Evolutionary conservation across 805 yeast species (phyloP).

Genomic region (Metschnikowia gelsemii): DNA sequence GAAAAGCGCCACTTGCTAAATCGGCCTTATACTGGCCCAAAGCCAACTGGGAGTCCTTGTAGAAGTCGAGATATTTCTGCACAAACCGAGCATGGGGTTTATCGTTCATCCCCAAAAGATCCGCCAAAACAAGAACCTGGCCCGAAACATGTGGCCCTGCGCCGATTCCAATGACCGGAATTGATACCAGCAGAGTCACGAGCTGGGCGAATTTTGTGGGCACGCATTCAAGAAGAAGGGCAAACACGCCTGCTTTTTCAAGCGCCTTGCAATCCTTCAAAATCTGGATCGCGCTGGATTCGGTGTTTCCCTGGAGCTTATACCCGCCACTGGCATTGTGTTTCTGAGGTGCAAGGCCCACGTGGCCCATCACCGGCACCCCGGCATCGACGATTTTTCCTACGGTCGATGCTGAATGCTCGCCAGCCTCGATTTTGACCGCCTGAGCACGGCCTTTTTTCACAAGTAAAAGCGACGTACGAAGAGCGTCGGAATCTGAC

Average conservation of each 20-base stretch:
- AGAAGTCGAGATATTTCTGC: constrained; percentile 59
- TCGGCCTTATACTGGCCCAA: constrained; percentile 57
- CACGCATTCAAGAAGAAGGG: constrained; percentile 79
- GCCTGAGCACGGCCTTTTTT: constrained; percentile 61
- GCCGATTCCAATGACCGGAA: constrained; percentile 95
- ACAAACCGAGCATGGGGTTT: constrained; percentile 60
- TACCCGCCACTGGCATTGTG: constrained; percentile 80
- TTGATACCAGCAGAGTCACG: constrained; percentile 55
- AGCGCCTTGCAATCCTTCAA: constrained; percentile 66
- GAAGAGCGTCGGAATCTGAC: constrained; percentile 60
- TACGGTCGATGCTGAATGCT: constrained; percentile 52
- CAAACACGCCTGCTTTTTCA: constrained; percentile 74
- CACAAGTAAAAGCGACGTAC: constrained; percentile 54
- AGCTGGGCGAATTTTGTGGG: constrained; percentile 69
- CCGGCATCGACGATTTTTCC: constrained; percentile 62
- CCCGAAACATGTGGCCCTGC: constrained; percentile 86
- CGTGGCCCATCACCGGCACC: constrained; percentile 87
- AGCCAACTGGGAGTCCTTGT: constrained; percentile 49
- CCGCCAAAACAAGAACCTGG: constrained; percentile 87
- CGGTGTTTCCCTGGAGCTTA: constrained; percentile 74
- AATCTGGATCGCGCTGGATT: constrained; percentile 52
- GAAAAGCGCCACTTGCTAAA: constrained; percentile 56
- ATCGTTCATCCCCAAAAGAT: constrained; percentile 73
- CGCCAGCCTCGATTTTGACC: constrained; percentile 83
- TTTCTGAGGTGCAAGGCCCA: constrained; percentile 90